phyloP scores from a whole-genome alignment of 2,329 filamentous ascomycete genomes.

The Didymella pomorum region DNA sequence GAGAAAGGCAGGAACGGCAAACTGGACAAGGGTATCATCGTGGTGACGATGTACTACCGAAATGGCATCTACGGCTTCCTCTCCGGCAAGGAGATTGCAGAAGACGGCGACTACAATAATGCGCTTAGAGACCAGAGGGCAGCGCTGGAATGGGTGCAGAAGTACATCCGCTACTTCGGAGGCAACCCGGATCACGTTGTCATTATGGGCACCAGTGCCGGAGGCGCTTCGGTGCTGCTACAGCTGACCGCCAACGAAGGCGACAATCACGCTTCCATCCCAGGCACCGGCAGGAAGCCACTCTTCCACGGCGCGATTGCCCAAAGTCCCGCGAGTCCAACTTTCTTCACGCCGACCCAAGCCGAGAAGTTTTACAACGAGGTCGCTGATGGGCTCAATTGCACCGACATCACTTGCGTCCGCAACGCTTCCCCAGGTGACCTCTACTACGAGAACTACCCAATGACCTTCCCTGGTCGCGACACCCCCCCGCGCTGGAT shows the following conservation, averaged over 20 bases:
- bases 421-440: constrained; percentile 38
- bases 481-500: constrained; percentile 46
- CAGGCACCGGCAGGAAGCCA: constrained; percentile 38
- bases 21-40: constrained; percentile 44
- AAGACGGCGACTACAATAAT: constrained; percentile 48
- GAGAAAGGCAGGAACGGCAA: constrained; percentile 38
- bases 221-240: constrained; percentile 42
- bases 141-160: constrained; percentile 53
- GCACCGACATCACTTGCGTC: constrained; percentile 42
- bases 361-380: constrained; percentile 45
- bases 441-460: constrained; percentile 46
- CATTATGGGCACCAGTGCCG: constrained; percentile 53
- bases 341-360: constrained; percentile 43
- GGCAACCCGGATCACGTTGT: constrained; percentile 57
- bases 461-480: constrained; percentile 44
- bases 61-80: constrained; percentile 56
- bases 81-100: constrained; percentile 52
- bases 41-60: constrained; percentile 47
- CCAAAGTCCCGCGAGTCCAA: constrained; percentile 43
- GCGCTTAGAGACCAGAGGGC: constrained; percentile 51
- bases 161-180: constrained; percentile 55
- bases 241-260: constrained; percentile 44
- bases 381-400: constrained; percentile 42
- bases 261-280: constrained; percentile 37
- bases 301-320: constrained; percentile 46